phyloP scores from a whole-genome alignment of 2,329 filamentous ascomycete genomes.

The Fusarium siculi region DNA sequence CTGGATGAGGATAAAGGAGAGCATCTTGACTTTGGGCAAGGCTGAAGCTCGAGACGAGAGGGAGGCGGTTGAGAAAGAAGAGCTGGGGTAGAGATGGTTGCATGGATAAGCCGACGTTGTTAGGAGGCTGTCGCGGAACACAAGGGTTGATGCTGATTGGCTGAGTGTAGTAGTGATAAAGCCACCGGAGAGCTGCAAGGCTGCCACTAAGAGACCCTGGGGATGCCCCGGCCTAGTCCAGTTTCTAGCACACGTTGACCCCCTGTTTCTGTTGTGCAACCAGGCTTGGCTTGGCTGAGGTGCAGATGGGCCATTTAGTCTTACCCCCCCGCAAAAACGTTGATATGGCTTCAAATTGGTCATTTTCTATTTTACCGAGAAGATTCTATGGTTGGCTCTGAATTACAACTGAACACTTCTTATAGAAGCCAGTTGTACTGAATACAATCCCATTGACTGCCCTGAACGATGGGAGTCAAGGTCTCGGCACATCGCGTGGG shows the following conservation, averaged over 20 bases:
- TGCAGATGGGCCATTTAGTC: not conserved
- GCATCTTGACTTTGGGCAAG: constrained; percentile 55
- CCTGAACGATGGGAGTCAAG: not conserved
- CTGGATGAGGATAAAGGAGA: constrained; percentile 91
- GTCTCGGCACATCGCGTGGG: constrained; percentile 11
- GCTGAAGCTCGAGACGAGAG: not conserved
- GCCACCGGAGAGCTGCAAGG: constrained; percentile 25
- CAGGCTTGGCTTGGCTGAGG: not conserved
- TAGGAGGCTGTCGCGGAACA: constrained; percentile 35
- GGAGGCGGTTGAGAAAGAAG: constrained; percentile 6
- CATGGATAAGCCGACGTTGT: constrained; percentile 32
- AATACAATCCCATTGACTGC: not conserved
- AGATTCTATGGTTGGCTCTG: not conserved
- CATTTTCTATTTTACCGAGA: not conserved
- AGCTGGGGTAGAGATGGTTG: constrained; percentile 21
- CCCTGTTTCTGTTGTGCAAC: constrained; percentile 1
- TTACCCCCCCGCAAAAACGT: constrained; percentile 4
- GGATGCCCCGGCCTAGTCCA: not conserved
- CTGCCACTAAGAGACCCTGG: constrained; percentile 21
- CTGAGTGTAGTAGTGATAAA: not conserved
- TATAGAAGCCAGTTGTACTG: not conserved
- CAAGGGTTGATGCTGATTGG: constrained; percentile 25
- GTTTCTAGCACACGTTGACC: constrained; percentile 10
- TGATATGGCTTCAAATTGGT: not conserved
- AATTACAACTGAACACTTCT: rapidly evolving